Percentiles rank a stretch among this genome's conserved stretches.
phyloP scores from a whole-genome alignment of 139 green algal genomes.

The Chlamydomonas sphaeroides region DNA sequence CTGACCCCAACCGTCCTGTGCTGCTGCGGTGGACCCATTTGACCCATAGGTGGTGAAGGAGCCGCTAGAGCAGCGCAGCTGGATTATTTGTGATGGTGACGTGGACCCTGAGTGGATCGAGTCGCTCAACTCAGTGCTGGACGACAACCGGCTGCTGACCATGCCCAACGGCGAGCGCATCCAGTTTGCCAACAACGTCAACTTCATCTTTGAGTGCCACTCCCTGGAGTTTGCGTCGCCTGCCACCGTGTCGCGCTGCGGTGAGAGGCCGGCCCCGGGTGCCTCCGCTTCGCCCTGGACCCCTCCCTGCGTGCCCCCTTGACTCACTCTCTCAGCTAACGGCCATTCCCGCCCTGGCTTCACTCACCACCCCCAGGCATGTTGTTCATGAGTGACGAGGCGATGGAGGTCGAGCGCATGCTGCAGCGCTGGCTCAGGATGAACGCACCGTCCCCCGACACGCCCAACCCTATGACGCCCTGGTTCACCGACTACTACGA shows the following conservation, averaged over 20 bases:
- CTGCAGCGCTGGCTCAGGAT: slow-evolving; percentile 60
- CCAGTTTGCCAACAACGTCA: slow-evolving; percentile 86
- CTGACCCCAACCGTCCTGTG: no score
- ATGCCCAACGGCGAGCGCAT: slow-evolving; percentile 89
- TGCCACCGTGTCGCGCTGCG: slow-evolving; percentile 83
- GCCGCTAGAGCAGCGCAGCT: slow-evolving; percentile 72
- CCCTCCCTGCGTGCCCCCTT: no score
- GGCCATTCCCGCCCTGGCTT: slow-evolving; percentile 62
- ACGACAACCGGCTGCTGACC: slow-evolving; percentile 88
- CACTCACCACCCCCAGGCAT: slow-evolving; percentile 52
- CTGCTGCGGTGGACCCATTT: no score
- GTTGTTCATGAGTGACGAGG: slow-evolving; percentile 77
- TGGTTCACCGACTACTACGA: slow-evolving; percentile 31
- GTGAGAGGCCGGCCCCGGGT: neutral
- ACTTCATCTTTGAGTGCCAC: slow-evolving; percentile 92
- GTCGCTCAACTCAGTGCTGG: slow-evolving; percentile 87
- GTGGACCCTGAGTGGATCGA: slow-evolving; percentile 93
- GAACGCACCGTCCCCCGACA: neutral
- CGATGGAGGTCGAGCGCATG: slow-evolving; percentile 60
- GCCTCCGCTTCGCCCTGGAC: no score
- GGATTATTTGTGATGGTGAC: slow-evolving; percentile 90
- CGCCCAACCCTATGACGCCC: neutral
- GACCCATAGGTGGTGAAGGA: slow-evolving; percentile 81
- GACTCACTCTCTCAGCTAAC: neutral
- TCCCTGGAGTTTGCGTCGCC: slow-evolving; percentile 84